These are phyloP conservation scores for Pyrenopolyporus hunteri DNA, from an alignment of 495 filamentous ascomycete genomes.

Conservation along the genomic window DNA sequence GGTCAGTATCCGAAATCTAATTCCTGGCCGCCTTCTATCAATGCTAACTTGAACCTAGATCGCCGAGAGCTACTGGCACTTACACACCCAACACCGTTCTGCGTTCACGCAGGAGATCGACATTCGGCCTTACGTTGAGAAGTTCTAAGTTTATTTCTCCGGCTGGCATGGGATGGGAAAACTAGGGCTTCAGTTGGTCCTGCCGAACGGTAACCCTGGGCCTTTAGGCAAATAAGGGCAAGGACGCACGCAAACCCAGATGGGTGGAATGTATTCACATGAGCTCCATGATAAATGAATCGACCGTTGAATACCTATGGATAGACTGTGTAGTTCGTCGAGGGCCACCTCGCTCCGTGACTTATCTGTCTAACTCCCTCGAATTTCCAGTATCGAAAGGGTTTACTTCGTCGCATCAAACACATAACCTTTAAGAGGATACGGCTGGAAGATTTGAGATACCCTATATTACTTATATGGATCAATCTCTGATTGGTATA, in stretches of 20 bases:
- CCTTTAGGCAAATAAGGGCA: background rate
- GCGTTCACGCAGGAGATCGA: conserved; percentile 87
- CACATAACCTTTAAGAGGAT: background rate
- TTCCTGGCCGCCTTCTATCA: background rate
- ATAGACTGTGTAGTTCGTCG: background rate
- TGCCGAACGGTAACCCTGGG: background rate
- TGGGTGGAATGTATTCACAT: background rate
- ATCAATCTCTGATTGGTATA: conserved; percentile 16
- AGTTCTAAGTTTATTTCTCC: conserved; percentile 52
- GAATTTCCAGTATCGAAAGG: background rate
- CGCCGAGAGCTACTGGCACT: conserved; percentile 84
- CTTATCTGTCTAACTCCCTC: background rate
- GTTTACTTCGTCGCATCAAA: background rate
- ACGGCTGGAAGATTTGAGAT: background rate
- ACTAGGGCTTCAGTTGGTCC: background rate
- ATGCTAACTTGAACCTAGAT: conserved; percentile 60
- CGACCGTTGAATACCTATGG: background rate
- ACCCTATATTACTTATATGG: background rate
- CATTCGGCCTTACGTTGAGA: conserved; percentile 79
- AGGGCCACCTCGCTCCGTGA: background rate
- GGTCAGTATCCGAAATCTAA: conserved; percentile 59
- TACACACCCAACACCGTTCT: conserved; percentile 83
- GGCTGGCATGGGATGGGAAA: background rate
- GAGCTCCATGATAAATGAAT: background rate
- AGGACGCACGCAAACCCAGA: background rate